Conservation (phyloP, 176 grass and related monocot genomes). For the Chrysopogon serrulatus region DNA sequence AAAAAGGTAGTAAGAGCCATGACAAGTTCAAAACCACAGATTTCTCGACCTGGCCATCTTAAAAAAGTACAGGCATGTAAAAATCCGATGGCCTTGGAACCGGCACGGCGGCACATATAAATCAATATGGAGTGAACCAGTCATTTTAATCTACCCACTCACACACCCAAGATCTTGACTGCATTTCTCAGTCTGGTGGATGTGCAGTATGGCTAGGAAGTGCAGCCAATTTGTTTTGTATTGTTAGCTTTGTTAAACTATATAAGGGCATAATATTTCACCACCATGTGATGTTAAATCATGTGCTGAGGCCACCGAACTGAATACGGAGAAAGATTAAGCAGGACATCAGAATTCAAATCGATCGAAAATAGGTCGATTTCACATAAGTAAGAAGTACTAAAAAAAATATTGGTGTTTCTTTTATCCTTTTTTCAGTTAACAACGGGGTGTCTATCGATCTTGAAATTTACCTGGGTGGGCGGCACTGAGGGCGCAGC, state of each 20-base stretch:
- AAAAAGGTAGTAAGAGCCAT: background rate
- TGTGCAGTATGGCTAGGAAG: background rate
- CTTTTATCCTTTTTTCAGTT: background rate
- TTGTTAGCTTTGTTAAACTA: background rate
- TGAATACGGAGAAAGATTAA: background rate
- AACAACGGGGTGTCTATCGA: background rate
- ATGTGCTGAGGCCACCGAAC: background rate
- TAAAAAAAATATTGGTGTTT: background rate
- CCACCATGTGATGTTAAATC: background rate
- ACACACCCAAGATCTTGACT: conserved; percentile 2
- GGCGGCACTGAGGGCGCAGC: conserved; percentile 32
- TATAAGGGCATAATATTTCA: background rate
- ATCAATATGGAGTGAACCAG: background rate
- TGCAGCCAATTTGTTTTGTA: background rate
- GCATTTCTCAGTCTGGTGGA: background rate
- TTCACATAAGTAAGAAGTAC: background rate
- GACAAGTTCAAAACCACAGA: background rate
- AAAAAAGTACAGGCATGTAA: background rate
- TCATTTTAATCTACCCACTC: background rate
- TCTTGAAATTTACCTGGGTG: conserved; percentile 41
- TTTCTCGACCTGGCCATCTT: background rate
- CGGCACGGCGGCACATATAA: background rate
- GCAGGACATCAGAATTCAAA: background rate
- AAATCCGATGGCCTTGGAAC: background rate
- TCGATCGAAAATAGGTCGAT: background rate